Percentiles rank a stretch among this genome's conserved stretches.
Conservation (phyloP, 371 early-diverging fungal genomes). For the Dinochytrium kinnereticum region DNA sequence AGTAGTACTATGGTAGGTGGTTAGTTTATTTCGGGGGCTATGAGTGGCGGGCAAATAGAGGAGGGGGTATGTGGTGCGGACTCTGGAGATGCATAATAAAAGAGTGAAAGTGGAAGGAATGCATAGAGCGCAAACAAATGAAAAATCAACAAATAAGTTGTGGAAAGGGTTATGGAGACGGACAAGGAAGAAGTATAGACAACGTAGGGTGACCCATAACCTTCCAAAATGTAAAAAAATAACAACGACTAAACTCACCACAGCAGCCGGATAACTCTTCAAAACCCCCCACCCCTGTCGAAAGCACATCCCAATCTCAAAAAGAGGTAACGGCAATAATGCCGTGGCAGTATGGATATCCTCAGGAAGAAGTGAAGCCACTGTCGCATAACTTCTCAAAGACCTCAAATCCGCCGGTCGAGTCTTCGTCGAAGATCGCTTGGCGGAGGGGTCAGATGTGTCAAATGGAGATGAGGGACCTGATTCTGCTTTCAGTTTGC, state of each 20-base stretch:
- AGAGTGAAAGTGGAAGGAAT: no score
- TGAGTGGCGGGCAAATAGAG: no score
- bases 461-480: background rate
- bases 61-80: no score
- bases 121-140: no score
- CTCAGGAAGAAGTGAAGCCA: background rate
- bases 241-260: background rate
- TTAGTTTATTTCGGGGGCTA: no score
- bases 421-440: background rate
- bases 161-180: no score
- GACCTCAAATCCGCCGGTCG: background rate
- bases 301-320: constrained; percentile 44
- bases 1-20: constrained; percentile 23
- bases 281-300: constrained; percentile 42
- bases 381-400: background rate
- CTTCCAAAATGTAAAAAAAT: background rate
- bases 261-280: constrained; percentile 30
- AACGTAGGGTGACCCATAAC: no score
- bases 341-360: constrained; percentile 10
- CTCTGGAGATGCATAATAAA: no score
- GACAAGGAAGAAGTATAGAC: no score
- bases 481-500: background rate
- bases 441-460: no score
- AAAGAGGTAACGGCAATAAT: constrained; percentile 42
- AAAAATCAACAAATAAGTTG: no score